A percentile compares a stretch with the other conserved stretches of the same genome.
Evolutionary conservation across 345 rosid species (phyloP).

Genomic region (Camelina sativa): DNA sequence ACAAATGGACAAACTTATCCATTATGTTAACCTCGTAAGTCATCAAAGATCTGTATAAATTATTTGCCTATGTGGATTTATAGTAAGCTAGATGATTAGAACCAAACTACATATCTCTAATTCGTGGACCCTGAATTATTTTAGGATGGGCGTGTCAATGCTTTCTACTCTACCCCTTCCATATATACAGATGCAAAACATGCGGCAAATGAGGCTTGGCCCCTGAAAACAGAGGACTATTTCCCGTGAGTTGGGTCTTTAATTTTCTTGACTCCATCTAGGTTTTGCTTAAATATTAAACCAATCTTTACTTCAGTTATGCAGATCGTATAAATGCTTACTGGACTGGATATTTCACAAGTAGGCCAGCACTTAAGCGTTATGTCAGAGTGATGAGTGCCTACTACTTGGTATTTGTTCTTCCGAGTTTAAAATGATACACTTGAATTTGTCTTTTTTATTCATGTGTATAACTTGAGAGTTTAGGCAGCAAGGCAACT

Average conservation of each 20-base stretch:
- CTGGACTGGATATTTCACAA: conserved; percentile 97
- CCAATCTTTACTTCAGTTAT: conserved; percentile 59
- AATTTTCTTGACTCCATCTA: neutral
- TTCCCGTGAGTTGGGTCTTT: conserved; percentile 79
- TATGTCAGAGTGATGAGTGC: conserved; percentile 91
- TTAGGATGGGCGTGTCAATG: conserved; percentile 97
- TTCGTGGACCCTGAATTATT: conserved; percentile 26
- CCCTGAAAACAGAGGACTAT: conserved; percentile 81
- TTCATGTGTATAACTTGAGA: conserved; percentile 36
- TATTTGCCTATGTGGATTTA: conserved; percentile 14
- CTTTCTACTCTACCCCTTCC: conserved; percentile 95
- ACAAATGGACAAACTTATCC: conserved; percentile 94
- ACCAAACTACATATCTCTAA: conserved; percentile 21
- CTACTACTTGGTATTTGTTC: conserved; percentile 76
- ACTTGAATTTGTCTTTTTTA: conserved; percentile 16
- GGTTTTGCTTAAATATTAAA: conserved; percentile 35
- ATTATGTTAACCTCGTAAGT: conserved; percentile 90
- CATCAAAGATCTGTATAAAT: conserved; percentile 5
- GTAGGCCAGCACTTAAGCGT: conserved; percentile 91
- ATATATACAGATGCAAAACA: conserved; percentile 96
- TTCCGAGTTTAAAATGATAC: conserved; percentile 6
- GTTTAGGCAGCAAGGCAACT: conserved; percentile 90
- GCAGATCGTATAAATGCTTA: conserved; percentile 94
- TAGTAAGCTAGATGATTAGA: neutral
- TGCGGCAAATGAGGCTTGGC: conserved; percentile 77